Evolutionary conservation across 2,329 filamentous ascomycete genomes (phyloP).

Genomic region (Pseudopithomyces maydicus): DNA sequence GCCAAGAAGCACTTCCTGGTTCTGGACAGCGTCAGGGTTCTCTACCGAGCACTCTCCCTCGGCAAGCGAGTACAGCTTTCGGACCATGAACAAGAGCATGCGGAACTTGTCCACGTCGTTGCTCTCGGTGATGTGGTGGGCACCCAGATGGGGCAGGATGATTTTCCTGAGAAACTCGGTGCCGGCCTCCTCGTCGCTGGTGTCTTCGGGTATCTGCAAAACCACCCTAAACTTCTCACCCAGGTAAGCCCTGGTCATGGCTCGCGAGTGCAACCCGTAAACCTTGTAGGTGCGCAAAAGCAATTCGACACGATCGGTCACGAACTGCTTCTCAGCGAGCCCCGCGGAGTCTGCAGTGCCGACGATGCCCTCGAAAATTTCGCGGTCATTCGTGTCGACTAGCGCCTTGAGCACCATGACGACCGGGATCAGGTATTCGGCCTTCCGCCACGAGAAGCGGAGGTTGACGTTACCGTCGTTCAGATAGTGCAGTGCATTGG

Average conservation of each 20-base stretch:
- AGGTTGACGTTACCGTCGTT: slow-evolving; percentile 96
- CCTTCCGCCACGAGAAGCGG: slow-evolving; percentile 96
- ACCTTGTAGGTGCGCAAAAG: slow-evolving; percentile 91
- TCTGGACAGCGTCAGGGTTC: slow-evolving; percentile 95
- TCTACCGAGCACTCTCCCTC: slow-evolving; percentile 91
- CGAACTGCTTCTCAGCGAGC: slow-evolving; percentile 80
- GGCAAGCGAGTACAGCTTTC: slow-evolving; percentile 91
- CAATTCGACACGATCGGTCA: slow-evolving; percentile 92
- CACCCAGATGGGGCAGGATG: slow-evolving; percentile 89
- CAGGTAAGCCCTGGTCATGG: slow-evolving; percentile 82
- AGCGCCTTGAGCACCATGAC: slow-evolving; percentile 97
- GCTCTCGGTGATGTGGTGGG: slow-evolving; percentile 78
- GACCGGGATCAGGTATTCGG: slow-evolving; percentile 92
- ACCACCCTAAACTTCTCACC: slow-evolving; percentile 91
- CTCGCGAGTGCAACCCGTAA: slow-evolving; percentile 81
- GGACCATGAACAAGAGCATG: slow-evolving; percentile 92
- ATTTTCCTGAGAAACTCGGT: slow-evolving; percentile 89
- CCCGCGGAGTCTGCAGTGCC: slow-evolving; percentile 77
- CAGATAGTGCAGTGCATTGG: slow-evolving; percentile 94
- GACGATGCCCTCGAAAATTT: slow-evolving; percentile 93
- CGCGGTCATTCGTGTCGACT: slow-evolving; percentile 92
- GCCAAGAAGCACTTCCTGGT: slow-evolving; percentile 91
- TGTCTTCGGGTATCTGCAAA: slow-evolving; percentile 79
- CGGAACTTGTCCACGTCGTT: slow-evolving; percentile 93
- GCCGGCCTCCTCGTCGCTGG: slow-evolving; percentile 86